Base-by-base conservation (phyloP, 192 early-diverging fungal genomes). In the Podila minutissima region DNA sequence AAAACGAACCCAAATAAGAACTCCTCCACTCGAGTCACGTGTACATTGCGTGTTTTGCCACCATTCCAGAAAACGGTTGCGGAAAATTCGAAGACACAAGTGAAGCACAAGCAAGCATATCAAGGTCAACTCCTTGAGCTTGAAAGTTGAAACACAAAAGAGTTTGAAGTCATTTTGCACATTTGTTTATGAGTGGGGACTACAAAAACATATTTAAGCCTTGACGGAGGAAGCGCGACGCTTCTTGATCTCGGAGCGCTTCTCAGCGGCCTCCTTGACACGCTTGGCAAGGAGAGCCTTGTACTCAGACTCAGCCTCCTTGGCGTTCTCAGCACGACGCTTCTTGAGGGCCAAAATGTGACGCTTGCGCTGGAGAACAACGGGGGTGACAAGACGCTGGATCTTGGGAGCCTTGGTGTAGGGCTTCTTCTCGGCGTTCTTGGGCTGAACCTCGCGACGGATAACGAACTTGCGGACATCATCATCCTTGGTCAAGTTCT, bases 391-490 rank as follows among this genome's bases (percentile, higher is more conserved):
- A 74, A 99, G 90, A 78, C 97, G 95, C 89, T 99, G 97, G 91
- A 99, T 98, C 90, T 96, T 96, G 78, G 87, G 88, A 67, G 87
- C 97, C 94, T 99, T 99, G 90, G 96, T 94, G 92, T 90, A 92
- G 70, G 93, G 87, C 93, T 97, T 96, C 90, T 95, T 96, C 74
- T 91, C 95, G 57, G 89, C 87, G 84, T 92, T 91, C 91, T 95
- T 95, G 90, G 91, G 92, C 76, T 91, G 86, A 72, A 99, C 88
- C 86, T 98, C 97, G 83, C 97, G 96, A 83, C 97, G 96, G 82
- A 99, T 97, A 62, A 99, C 97, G 90, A 95, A 99, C 92, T 99
- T 95, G 91, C 97, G 95, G 70, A 99, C 97, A 90, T 99, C 97
- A 89, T 98, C 97, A 62, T 95, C 95, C 93, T 98, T 96, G 90